phyloP scores from a whole-genome alignment of 164 flowering plant species.

The Nymphaea colorata region DNA sequence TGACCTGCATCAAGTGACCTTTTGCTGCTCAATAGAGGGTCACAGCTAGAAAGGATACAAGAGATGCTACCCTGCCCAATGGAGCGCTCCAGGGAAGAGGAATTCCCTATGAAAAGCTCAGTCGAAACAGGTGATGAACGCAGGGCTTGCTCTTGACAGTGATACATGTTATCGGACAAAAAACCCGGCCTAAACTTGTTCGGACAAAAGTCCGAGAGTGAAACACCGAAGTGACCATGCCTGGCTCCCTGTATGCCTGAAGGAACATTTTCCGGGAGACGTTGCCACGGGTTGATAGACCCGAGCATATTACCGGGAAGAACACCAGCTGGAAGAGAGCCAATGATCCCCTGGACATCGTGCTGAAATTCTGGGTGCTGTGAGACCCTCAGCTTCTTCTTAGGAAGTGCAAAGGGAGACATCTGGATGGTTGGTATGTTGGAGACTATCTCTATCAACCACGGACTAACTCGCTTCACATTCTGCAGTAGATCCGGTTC shows the following conservation, averaged over 20 bases:
- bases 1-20: conserved; percentile 12
- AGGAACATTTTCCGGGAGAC: conserved; percentile 34
- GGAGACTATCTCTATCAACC: conserved; percentile 70
- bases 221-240: conserved; percentile 62
- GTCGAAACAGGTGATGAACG: conserved; percentile 16
- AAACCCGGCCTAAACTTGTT: conserved; percentile 8
- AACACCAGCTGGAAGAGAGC: conserved; percentile 21
- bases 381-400: conserved; percentile 52
- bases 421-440: conserved; percentile 48
- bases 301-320: conserved; percentile 41
- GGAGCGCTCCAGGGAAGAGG: conserved; percentile 2
- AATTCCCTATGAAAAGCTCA: conserved; percentile 10
- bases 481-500: conserved; percentile 82
- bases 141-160: conserved; percentile 27
- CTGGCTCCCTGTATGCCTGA: conserved; percentile 99
- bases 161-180: neutral
- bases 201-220: conserved; percentile 40
- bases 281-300: conserved; percentile 33
- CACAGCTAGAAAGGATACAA: conserved; percentile 38
- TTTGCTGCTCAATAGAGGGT: conserved; percentile 16
- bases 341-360: conserved; percentile 19
- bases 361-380: conserved; percentile 43
- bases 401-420: conserved; percentile 57
- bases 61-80: conserved; percentile 25
- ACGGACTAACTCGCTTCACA: conserved; percentile 71